These are phyloP conservation scores for Rosa lucieae DNA, from an alignment of 306 rosid genomes.

Conservation along the genomic window DNA sequence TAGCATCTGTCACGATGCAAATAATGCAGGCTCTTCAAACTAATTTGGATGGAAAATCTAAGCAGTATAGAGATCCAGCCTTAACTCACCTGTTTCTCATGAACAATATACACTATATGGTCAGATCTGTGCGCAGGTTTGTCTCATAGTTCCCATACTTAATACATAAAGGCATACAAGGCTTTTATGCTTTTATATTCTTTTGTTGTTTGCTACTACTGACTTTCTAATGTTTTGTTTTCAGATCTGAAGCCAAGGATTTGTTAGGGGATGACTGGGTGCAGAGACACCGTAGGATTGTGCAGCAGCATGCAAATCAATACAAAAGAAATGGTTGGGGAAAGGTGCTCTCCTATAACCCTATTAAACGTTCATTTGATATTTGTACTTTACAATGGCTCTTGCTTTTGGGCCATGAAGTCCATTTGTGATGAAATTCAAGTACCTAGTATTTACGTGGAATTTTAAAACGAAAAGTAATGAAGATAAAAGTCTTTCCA, in stretches of 20 bases:
- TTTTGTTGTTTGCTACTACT: constrained; percentile 7
- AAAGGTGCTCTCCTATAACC: constrained; percentile 54
- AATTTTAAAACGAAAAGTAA: not conserved
- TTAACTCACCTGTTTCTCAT: constrained; percentile 91
- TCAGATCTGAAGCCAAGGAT: constrained; percentile 99
- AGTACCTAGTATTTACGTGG: not conserved
- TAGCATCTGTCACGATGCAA: constrained; percentile 85
- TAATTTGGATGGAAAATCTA: constrained; percentile 94
- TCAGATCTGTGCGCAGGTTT: constrained; percentile 92
- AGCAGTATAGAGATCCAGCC: constrained; percentile 81
- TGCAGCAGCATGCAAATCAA: constrained; percentile 97
- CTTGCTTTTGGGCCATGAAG: not conserved
- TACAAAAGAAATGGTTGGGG: constrained; percentile 95
- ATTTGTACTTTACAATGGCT: not conserved
- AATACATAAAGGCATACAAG: constrained; percentile 5
- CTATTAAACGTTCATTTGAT: not conserved
- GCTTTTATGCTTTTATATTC: constrained; percentile 5
- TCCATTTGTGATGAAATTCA: not conserved
- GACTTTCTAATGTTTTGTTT: constrained; percentile 18
- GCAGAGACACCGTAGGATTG: constrained; percentile 84
- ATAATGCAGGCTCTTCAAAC: constrained; percentile 96
- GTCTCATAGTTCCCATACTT: constrained; percentile 2
- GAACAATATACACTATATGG: constrained; percentile 97
- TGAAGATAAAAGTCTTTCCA: not conserved
- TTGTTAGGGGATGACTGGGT: constrained; percentile 99